Evolutionary conservation across 1,139 yeast species (phyloP), one percentile per base, ranked within the genome.

Genomic region (Blastobotrys capitulatus): DNA sequence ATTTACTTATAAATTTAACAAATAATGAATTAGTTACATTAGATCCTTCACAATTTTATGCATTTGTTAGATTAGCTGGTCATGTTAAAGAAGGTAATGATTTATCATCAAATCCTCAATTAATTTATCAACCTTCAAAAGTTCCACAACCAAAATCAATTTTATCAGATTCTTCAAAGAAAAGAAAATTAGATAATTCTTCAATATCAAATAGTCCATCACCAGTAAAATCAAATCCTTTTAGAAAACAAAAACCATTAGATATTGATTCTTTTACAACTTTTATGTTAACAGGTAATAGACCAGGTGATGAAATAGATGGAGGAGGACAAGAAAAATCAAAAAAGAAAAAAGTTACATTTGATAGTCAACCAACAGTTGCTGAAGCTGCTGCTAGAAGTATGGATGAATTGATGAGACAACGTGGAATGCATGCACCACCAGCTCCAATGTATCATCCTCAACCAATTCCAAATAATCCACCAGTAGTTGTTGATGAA

Each of bases 31-130:
- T 67, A n/a, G 65, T 58, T 31, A 59, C 64, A 2, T 60, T 70
- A 16, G 74, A 69, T 42, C 73, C 73, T 10, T 63, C 64, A 2
- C 69, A 70, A 52, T 71, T 71, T 57, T 72, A 69, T 53, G 69
- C 67, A 12, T 68, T 69, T 46, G 52, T 72, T 31, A 60, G 75
- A 20, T 63, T 71, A 12, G 62, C 68, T 2, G 65, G 73, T 45
- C 75, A 71, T 55, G 57, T 66, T 1, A 53, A 66, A 41, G 61
- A 61, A 41, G 74, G 73, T 6, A 34, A 46, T 9, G 38, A 31
- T 6, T 36, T 44, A 13, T 31, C 53, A 18, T 29, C 32, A 29
- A 38, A 42, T 18, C 50, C 55, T 1, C 45, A 51, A 32, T 44
- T 54, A 38, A 46, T 55, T 20, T 60, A 46, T 39, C 46, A 50